phyloP scores from a whole-genome alignment of 23 red algal genomes.

The Agarophyton chilense region DNA sequence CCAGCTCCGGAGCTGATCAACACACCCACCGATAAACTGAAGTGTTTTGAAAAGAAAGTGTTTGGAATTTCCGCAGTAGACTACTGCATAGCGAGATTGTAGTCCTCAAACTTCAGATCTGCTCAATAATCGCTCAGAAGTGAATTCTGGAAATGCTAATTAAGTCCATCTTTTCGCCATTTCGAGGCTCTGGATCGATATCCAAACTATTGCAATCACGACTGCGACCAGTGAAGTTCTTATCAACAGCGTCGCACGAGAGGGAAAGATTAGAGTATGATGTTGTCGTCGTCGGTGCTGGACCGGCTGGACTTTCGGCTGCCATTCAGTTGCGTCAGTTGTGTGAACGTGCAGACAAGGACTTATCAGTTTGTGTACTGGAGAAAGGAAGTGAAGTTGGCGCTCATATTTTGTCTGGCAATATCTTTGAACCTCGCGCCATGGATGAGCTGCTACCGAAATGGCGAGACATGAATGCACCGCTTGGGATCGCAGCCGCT shows the following conservation, averaged over 20 bases:
- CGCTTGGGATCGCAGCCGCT: conserved; percentile 44
- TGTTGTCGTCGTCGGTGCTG: conserved; percentile 92
- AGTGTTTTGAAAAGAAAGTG: no score
- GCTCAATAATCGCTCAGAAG: not conserved
- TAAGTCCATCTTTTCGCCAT: not conserved
- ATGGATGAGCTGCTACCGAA: conserved; percentile 93
- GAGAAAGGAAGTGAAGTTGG: conserved; percentile 95
- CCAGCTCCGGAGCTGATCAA: no score
- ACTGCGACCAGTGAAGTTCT: not conserved
- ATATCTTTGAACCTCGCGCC: conserved; percentile 89
- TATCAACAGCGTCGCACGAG: not conserved
- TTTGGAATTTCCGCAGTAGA: no score
- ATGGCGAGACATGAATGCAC: conserved; percentile 73
- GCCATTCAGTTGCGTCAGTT: conserved; percentile 90
- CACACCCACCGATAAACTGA: no score
- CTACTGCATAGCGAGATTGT: no score
- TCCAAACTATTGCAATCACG: not conserved
- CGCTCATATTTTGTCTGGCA: conserved; percentile 93
- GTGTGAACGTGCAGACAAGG: conserved; percentile 28
- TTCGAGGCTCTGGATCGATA: not conserved
- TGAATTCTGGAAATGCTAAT: not conserved
- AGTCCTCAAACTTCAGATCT: no score
- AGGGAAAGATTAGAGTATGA: conserved; percentile 87
- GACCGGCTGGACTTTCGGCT: conserved; percentile 92
- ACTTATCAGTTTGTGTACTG: conserved; percentile 86